Evolutionary conservation across 257 asterid genomes (phyloP), one percentile per base, ranked within the genome.

Genomic region (Fraxinus quadrangulata): DNA sequence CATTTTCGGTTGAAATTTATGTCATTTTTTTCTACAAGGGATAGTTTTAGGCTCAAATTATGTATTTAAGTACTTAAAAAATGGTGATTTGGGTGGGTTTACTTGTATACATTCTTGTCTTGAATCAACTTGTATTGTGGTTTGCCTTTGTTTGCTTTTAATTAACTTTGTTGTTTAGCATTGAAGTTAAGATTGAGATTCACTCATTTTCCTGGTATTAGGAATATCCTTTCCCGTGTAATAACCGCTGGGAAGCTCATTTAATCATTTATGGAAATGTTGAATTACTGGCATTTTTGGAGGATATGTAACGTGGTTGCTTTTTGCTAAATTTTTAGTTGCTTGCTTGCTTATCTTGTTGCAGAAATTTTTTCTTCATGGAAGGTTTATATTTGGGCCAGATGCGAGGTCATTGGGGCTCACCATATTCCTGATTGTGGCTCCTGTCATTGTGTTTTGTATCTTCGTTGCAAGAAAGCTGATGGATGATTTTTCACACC

Each of bases 351-450:
- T 59, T 59, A 72, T 84, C 68, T 40, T 68, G 72, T 70, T 84
- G 86, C 99, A 94, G 98, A 92, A 83, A 81, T 94, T 91, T 84
- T 86, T 89, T 68, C 92, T 92, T 74, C 92, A 86, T 78, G 98
- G 98, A 84, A 92, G 99, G 84, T 91, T 94, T 87, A 78, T 94
- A 71, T 94, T 94, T 83, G 99, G 99, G 74, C 98, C 98, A 26
- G 99, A 94, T 79, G 99, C 88, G 71, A 90, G 97, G 85, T 92
- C 98, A 14, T 77, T 92, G 85, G 92, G 88, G 21, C 90, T 94
- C 80, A 92, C 99, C 61, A 83, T 92, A 80, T 85, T 92, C 78
- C 92, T 94, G 75, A 92, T 94, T 68, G 96, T 91, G 67, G 99
- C 94, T 67, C 99, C 99, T 6, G 86, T 92, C 11, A 75, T 92